Conservation (phyloP, 441 rosid species). For the Erodium trifolium region DNA sequence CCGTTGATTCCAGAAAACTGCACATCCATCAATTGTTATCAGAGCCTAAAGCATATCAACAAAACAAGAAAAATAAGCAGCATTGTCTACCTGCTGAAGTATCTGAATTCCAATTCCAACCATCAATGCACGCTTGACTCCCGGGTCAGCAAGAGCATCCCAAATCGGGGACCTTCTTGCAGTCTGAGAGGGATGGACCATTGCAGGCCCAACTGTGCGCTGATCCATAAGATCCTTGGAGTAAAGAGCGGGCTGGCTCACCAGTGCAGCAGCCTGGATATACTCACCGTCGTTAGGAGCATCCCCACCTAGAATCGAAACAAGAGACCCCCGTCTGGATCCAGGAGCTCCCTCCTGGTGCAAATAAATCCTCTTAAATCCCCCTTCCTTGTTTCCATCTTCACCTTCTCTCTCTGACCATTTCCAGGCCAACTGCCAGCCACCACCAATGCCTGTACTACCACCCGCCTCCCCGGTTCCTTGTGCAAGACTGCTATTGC, state of each 20-base stretch:
- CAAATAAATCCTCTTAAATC: constrained; percentile 60
- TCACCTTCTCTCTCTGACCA: constrained; percentile 45
- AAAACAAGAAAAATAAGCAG: background rate
- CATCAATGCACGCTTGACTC: constrained; percentile 51
- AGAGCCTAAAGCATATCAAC: background rate
- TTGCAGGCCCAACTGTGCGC: constrained; percentile 48
- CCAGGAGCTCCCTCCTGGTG: constrained; percentile 49
- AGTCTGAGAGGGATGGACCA: constrained; percentile 47
- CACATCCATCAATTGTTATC: background rate
- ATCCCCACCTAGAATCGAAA: constrained; percentile 50
- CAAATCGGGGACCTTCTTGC: constrained; percentile 44
- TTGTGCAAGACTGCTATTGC: constrained; percentile 48
- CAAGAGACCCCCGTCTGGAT: constrained; percentile 51
- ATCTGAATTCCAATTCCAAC: constrained; percentile 68
- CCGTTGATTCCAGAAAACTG: constrained; percentile 75
- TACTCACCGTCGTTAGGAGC: constrained; percentile 38
- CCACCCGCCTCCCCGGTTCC: constrained; percentile 35
- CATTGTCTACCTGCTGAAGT: constrained; percentile 49
- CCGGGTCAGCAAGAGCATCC: constrained; percentile 63
- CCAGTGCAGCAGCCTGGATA: constrained; percentile 13
- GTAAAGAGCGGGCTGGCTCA: constrained; percentile 20
- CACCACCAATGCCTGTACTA: constrained; percentile 60
- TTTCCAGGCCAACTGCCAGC: constrained; percentile 75
- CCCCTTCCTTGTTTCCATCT: constrained; percentile 46
- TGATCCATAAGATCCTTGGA: constrained; percentile 43